These are phyloP conservation scores for Vanderwaltozyma polyspora DNA, from an alignment of 805 yeast species.

Conservation along the genomic window DNA sequence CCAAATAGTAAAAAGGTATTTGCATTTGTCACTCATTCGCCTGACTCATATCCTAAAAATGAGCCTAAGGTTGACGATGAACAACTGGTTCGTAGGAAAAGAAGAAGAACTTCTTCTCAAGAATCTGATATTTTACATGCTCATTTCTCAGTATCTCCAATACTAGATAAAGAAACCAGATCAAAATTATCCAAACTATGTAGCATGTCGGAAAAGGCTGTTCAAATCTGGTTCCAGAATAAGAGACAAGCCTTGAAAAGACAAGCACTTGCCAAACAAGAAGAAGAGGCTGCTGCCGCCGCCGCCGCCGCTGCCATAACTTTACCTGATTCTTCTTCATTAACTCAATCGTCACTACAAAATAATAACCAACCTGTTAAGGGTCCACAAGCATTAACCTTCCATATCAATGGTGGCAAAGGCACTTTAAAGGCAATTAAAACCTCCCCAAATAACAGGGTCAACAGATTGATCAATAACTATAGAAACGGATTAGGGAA, in stretches of 20 bases:
- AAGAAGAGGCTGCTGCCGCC: not conserved
- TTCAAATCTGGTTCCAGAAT: conserved; percentile 98
- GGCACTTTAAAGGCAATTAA: conserved; percentile 22
- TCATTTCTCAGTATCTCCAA: conserved; percentile 65
- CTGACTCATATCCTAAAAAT: conserved; percentile 70
- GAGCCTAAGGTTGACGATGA: conserved; percentile 82
- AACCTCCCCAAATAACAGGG: conserved; percentile 26
- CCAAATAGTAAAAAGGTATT: conserved; percentile 32
- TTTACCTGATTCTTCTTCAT: not conserved
- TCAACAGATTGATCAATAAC: conserved; percentile 22
- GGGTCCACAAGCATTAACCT: conserved; percentile 21
- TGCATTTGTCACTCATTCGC: conserved; percentile 91
- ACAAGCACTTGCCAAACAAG: conserved; percentile 16
- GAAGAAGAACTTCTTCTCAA: conserved; percentile 87
- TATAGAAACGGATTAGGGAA: conserved; percentile 4
- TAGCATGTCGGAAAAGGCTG: conserved; percentile 91
- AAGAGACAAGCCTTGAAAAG: conserved; percentile 74
- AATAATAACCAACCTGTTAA: not conserved
- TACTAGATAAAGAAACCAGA: conserved; percentile 72
- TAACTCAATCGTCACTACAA: not conserved
- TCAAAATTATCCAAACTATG: conserved; percentile 68
- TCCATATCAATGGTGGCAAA: conserved; percentile 22
- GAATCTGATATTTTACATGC: conserved; percentile 72
- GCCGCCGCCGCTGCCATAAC: not conserved
- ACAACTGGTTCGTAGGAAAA: conserved; percentile 81